Conservation (phyloP, 2,329 filamentous ascomycete species). For the Microdochium paspali region DNA sequence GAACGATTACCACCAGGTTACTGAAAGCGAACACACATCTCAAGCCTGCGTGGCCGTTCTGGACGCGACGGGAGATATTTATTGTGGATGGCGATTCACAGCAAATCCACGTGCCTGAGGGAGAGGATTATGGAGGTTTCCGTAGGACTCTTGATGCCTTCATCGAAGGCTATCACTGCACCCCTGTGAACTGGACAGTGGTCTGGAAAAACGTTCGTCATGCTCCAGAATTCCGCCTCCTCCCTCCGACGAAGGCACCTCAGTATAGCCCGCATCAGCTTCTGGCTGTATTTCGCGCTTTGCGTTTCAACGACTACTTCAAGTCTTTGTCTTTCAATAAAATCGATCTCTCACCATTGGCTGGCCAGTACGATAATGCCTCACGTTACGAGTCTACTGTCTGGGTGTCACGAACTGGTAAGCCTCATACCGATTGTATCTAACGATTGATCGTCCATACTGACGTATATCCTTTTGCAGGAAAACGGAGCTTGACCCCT, state of each 20-base stretch:
- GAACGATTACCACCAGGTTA: slow-evolving; percentile 42
- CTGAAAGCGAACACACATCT: slow-evolving; percentile 45
- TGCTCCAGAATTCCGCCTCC: slow-evolving; percentile 43
- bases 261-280: slow-evolving; percentile 41
- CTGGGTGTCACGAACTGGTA: slow-evolving; percentile 43
- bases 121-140: slow-evolving; percentile 45
- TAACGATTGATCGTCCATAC: not conserved
- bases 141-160: slow-evolving; percentile 46
- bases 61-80: slow-evolving; percentile 43
- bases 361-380: slow-evolving; percentile 30
- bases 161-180: slow-evolving; percentile 39
- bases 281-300: slow-evolving; percentile 44
- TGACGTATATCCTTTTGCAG: slow-evolving; percentile 10
- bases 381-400: slow-evolving; percentile 36
- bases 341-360: slow-evolving; percentile 36
- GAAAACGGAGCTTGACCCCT: slow-evolving; percentile 33
- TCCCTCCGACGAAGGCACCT: slow-evolving; percentile 27
- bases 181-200: slow-evolving; percentile 41
- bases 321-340: slow-evolving; percentile 45
- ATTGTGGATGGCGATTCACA: slow-evolving; percentile 41
- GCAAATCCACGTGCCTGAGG: slow-evolving; percentile 42
- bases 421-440: slow-evolving; percentile 7
- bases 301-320: slow-evolving; percentile 51
- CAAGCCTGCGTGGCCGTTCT: slow-evolving; percentile 49
- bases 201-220: slow-evolving; percentile 32